Percentiles rank a stretch among this genome's conserved stretches.
These are phyloP conservation scores for Fragaria iinumae DNA, from an alignment of 306 rosid genomes.

Conservation along the genomic window DNA sequence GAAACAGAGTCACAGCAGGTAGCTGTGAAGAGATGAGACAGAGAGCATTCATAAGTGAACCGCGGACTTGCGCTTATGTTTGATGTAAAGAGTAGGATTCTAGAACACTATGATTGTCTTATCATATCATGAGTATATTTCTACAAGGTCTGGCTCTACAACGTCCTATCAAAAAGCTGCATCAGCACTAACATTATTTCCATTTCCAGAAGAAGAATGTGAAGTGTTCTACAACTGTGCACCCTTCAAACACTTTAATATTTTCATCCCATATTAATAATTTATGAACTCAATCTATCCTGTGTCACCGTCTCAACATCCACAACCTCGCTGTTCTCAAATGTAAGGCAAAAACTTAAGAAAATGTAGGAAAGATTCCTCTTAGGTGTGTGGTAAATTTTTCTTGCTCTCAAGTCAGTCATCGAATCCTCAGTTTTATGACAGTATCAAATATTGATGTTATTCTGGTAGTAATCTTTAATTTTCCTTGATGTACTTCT, in stretches of 20 bases:
- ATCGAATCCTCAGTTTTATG: neutral
- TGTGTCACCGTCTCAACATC: neutral
- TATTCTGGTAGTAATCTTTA: neutral
- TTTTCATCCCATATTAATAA: neutral
- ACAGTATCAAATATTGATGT: too few relatives aligned
- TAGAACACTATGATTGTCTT: neutral
- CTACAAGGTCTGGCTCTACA: neutral
- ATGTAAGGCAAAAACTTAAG: neutral
- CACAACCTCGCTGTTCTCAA: neutral
- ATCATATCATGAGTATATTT: neutral
- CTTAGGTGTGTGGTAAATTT: neutral
- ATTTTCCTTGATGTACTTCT: neutral
- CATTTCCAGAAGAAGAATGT: neutral
- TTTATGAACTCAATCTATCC: neutral
- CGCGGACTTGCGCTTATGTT: neutral
- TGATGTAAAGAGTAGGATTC: neutral
- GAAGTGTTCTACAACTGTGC: neutral
- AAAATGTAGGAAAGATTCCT: neutral
- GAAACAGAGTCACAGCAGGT: neutral
- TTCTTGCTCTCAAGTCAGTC: neutral
- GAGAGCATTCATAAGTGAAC: neutral
- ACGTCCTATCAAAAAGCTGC: neutral
- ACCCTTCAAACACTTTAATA: neutral
- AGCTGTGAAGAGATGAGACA: neutral
- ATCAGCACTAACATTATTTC: neutral